A percentile compares a stretch with the other conserved stretches of the same genome.
phyloP scores from a whole-genome alignment of 2,329 filamentous ascomycete genomes.

The Aureobasidium sp. region DNA sequence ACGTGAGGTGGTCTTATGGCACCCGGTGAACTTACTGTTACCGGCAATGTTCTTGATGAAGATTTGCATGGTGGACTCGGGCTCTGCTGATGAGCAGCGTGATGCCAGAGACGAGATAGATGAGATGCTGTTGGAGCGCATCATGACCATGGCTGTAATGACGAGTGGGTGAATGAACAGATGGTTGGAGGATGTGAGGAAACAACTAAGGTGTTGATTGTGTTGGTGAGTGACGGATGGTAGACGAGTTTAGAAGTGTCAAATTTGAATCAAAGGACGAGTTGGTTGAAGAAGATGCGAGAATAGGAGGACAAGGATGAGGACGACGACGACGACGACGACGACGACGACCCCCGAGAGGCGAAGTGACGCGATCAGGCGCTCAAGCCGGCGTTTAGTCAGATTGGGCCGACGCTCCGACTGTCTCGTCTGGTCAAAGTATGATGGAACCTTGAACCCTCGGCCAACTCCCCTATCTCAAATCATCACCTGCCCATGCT shows the following conservation, averaged over 20 bases:
- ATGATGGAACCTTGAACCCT: background rate
- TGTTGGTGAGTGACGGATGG: background rate
- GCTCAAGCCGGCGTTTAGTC: constrained; percentile 6
- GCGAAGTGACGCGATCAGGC: constrained; percentile 6
- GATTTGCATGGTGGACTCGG: constrained; percentile 49
- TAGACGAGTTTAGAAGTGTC: background rate
- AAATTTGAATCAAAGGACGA: background rate
- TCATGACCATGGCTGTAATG: constrained; percentile 22
- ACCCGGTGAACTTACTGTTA: constrained; percentile 40
- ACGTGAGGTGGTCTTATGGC: constrained; percentile 12
- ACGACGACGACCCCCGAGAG: background rate
- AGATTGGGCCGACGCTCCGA: constrained; percentile 4
- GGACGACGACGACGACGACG: background rate
- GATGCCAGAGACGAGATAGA: constrained; percentile 23
- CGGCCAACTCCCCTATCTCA: background rate
- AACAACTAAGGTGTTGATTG: constrained; percentile 21
- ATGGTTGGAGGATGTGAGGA: constrained; percentile 27
- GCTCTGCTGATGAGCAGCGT: constrained; percentile 32
- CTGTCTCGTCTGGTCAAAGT: background rate
- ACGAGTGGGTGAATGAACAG: constrained; percentile 18
- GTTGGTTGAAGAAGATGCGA: constrained; percentile 1
- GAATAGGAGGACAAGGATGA: constrained; percentile 3
- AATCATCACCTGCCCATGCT: background rate
- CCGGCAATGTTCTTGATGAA: constrained; percentile 53
- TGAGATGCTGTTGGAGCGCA: constrained; percentile 35